Evolutionary conservation across 768 basidiomycete species (phyloP).

Genomic region (Podaxis sp.): DNA sequence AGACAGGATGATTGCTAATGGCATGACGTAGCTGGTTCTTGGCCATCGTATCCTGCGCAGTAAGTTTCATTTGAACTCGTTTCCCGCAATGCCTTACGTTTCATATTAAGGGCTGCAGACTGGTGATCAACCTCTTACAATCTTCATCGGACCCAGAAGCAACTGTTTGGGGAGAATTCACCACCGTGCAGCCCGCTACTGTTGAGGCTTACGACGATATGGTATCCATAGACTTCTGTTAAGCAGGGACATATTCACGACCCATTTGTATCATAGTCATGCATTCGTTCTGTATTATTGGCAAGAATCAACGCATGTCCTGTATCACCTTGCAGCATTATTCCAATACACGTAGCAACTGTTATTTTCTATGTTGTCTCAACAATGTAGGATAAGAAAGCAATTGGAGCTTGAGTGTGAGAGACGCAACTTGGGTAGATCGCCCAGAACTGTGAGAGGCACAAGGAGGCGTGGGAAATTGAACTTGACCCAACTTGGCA

Average conservation of each 20-base stretch:
- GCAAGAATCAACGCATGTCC: background rate
- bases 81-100: background rate
- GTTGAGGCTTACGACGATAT: slow-evolving; percentile 2
- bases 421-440: background rate
- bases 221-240: background rate
- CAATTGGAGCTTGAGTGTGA: background rate
- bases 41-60: slow-evolving; percentile 23
- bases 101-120: slow-evolving; percentile 19
- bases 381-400: background rate
- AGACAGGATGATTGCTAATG: background rate
- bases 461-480: slow-evolving; percentile 30
- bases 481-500: slow-evolving; percentile 22
- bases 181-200: slow-evolving; percentile 15
- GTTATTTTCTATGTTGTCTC: background rate
- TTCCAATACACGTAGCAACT: background rate
- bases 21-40: slow-evolving; percentile 21
- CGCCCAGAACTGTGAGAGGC: background rate
- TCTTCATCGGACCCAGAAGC: slow-evolving; percentile 7
- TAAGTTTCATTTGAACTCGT: slow-evolving; percentile 10
- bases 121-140: slow-evolving; percentile 21
- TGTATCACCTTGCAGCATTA: background rate
- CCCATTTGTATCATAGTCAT: background rate
- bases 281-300: slow-evolving; percentile 4
- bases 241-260: background rate
- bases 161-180: background rate